Base-by-base conservation (phyloP, 306 rosid genomes). In the Acacia confusa region DNA sequence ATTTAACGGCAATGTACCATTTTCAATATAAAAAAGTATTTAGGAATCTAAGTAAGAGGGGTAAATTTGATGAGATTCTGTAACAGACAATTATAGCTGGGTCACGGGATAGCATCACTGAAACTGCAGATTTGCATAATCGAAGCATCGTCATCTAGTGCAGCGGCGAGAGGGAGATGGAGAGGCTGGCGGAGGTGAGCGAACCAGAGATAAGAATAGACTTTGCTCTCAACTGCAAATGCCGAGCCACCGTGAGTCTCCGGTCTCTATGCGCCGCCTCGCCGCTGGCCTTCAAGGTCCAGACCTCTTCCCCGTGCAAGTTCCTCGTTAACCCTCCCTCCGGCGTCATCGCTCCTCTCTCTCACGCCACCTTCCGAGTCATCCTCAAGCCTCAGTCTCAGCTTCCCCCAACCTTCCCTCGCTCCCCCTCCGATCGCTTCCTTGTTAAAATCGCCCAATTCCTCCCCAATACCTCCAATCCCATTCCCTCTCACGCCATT, bases 251-350 rank as follows among this genome's bases (percentile, higher is more conserved):
- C 65, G 86, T 91, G 34, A 83, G 73, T 66, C 91, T 93, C 19
- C 74, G 81, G 9, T 93, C 94, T 4, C 86, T 86, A 0, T 34
- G 44, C 82, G 45, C 86, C 61, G 78, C 88, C 79, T 13, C 83
- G 66, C 78, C 89, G 0, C 72, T 91, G 13, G 92, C 94, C 58
- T 93, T 93, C 91, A 93, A 90, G 81, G 86, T 93, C 86, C 97
- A 89, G 77, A 93, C 97, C 78, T 93, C 94, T 17, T 90, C 94
- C 0, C 92, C 94, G 13, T 66, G 88, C 82, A 93, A 91, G 69
- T 93, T 91, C 87, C 85, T 89, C 55, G 94, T 93, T n/a, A 93
- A 89, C 82, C 98, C 97, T 0, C 89, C 98, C 9, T 82, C 64
- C 70, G 94, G 92, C 53, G 75, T 91, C 81, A 84, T 93, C 82